A percentile compares a stretch with the other conserved stretches of the same genome.
Evolutionary conservation across 305 asterid species (phyloP).

Genomic region (Rubia balearica): DNA sequence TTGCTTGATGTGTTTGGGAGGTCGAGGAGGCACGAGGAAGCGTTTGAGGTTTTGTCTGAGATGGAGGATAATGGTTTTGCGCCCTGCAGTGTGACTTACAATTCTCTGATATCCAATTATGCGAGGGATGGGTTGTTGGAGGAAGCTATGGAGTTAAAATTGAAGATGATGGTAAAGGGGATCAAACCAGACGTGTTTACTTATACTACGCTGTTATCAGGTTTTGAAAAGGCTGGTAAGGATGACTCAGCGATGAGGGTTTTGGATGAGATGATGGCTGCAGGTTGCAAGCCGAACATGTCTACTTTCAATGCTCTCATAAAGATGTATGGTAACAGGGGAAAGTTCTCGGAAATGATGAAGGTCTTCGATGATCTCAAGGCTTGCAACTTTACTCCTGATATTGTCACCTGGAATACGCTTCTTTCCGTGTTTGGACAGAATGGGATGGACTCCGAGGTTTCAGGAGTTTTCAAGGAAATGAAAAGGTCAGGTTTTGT

Average conservation of each 20-base stretch:
- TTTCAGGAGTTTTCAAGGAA: slow-evolving; percentile 83
- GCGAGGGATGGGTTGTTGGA: slow-evolving; percentile 70
- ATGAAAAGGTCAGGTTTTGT: slow-evolving; percentile 91
- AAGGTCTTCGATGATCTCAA: slow-evolving; percentile 67
- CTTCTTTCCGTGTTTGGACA: slow-evolving; percentile 90
- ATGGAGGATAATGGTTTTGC: slow-evolving; percentile 61
- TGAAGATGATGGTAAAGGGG: slow-evolving; percentile 56
- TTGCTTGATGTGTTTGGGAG: slow-evolving; percentile 87
- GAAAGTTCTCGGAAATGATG: slow-evolving; percentile 82
- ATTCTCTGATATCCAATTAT: slow-evolving; percentile 72
- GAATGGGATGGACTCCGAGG: slow-evolving; percentile 82
- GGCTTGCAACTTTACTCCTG: slow-evolving; percentile 63
- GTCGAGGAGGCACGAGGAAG: slow-evolving; percentile 77
- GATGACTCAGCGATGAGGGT: slow-evolving; percentile 73
- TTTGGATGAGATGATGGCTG: slow-evolving; percentile 61
- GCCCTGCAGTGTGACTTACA: slow-evolving; percentile 70
- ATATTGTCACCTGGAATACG: slow-evolving; percentile 93
- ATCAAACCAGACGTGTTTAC: slow-evolving; percentile 91
- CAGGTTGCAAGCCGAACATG: slow-evolving; percentile 72
- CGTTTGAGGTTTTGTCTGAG: slow-evolving; percentile 74
- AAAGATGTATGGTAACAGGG: slow-evolving; percentile 81
- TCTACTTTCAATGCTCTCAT: slow-evolving; percentile 85
- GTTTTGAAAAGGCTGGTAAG: slow-evolving; percentile 94
- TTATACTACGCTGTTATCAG: slow-evolving; percentile 76
- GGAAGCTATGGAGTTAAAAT: slow-evolving; percentile 67